Conservation (phyloP, 768 basidiomycete species). For the Xerocomellus intermedius region DNA sequence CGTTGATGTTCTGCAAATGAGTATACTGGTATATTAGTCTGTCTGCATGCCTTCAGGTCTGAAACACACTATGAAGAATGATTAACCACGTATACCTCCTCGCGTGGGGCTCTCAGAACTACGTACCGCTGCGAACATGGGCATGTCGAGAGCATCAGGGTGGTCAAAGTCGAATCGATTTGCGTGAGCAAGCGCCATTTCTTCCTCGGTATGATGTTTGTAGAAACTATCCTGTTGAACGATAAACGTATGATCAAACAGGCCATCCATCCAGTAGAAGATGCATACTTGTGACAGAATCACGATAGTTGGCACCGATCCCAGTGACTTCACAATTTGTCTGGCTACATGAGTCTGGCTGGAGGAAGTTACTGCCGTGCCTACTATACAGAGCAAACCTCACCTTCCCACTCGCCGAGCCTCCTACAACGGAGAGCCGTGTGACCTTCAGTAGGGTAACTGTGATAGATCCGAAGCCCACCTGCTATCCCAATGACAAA, state of each 20-base stretch:
- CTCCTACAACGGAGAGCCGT: constrained; percentile 45
- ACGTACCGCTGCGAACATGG: constrained; percentile 75
- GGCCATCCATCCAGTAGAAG: background rate
- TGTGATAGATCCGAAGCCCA: constrained; percentile 31
- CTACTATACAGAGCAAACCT: constrained; percentile 9
- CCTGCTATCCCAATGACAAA: constrained; percentile 87
- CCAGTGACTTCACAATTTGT: constrained; percentile 75
- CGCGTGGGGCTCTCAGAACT: background rate
- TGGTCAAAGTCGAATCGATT: constrained; percentile 87
- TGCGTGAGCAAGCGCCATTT: constrained; percentile 78
- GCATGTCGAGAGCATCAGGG: constrained; percentile 90
- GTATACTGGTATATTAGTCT: constrained; percentile 89
- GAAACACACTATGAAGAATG: constrained; percentile 60
- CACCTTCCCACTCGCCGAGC: constrained; percentile 87
- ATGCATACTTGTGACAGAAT: constrained; percentile 79
- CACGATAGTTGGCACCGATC: constrained; percentile 84
- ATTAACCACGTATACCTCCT: background rate
- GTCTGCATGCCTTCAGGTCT: constrained; percentile 82
- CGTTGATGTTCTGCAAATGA: constrained; percentile 91
- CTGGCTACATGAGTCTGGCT: constrained; percentile 79
- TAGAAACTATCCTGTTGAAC: constrained; percentile 86
- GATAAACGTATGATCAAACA: background rate
- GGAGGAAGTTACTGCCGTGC: constrained; percentile 1
- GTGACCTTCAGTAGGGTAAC: background rate
- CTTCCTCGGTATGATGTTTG: constrained; percentile 72